Percentiles rank a stretch among this genome's conserved stretches.
Evolutionary conservation across 495 filamentous ascomycete species (phyloP).

Genomic region (Chaetomium tenue): DNA sequence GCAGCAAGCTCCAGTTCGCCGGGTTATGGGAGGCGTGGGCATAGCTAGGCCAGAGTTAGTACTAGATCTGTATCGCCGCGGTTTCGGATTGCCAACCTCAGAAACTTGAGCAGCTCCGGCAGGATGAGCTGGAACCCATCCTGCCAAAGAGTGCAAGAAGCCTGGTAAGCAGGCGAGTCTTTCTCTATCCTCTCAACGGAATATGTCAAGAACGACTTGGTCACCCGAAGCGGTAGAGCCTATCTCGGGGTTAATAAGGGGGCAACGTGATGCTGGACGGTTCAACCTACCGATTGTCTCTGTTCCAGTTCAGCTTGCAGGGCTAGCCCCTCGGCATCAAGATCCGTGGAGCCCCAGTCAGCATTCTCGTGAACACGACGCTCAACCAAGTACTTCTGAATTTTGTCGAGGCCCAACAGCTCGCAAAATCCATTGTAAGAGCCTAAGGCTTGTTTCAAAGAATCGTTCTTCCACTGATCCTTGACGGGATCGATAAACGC

Average conservation of each 20-base stretch:
- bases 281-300: conserved; percentile 61
- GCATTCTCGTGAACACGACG: conserved; percentile 70
- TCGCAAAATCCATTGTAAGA: conserved; percentile 77
- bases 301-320: conserved; percentile 73
- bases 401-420: conserved; percentile 72
- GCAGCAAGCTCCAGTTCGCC: conserved; percentile 75
- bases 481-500: conserved; percentile 77
- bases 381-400: conserved; percentile 72
- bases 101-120: conserved; percentile 79
- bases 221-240: conserved; percentile 71
- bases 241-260: conserved; percentile 44
- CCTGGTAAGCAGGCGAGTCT: conserved; percentile 61
- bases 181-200: conserved; percentile 85
- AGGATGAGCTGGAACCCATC: conserved; percentile 78
- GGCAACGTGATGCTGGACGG: not conserved
- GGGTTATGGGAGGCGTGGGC: conserved; percentile 94
- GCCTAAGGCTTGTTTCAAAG: conserved; percentile 64
- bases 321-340: conserved; percentile 75
- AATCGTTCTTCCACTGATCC: conserved; percentile 72
- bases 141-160: conserved; percentile 76
- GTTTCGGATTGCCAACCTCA: conserved; percentile 56
- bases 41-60: conserved; percentile 51
- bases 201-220: conserved; percentile 83
- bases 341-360: conserved; percentile 75
- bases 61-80: not conserved